Base-by-base conservation (phyloP, 2,329 filamentous ascomycete genomes). In the Ceratocystis diversiconidia region DNA sequence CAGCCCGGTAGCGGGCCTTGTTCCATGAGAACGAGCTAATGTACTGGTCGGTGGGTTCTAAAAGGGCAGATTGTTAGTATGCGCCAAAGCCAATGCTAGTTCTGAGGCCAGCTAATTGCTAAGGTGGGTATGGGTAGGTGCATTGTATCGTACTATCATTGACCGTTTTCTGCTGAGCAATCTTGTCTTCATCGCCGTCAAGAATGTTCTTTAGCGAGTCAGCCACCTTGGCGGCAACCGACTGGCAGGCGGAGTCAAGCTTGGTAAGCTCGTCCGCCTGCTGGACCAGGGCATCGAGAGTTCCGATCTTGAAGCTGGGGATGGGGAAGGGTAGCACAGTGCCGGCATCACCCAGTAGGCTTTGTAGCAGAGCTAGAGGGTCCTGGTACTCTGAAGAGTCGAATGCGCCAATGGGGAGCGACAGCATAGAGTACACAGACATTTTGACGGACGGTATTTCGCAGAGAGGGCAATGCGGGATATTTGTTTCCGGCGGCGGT, bases 241-340 rank as follows among this genome's bases (percentile, higher is more conserved):
- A 83, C 75, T 92, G 85, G 74, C 91, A 96, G 44, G 83, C 82
- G 44, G 81, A 75, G 70, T 95, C 90, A 63, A 97, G 85, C 83
- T 96, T 97, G 67, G 86, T 82, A 65, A 99, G 80, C 73, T 97
- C 94, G 73, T 99, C 94, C 66, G 94, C 94, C 76, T 99, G 92
- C 77, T 96, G 90, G 57, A 99, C 91, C 66, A 99, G 81, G 48
- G 89, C 90, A 77, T 99, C 94, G 46, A 99, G 82, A 0, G 94
- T 96, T 67, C 94, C 94, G 74, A 99, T 95, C 80, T 97, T 99
- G 82, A 99, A 96, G 70, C 91, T 87, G 22, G 94, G 94, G 69
- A 97, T 88, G 66, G 83, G 79, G 73, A 97, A 96, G 1, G 86
- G 85, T 63, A 85, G 79, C 59, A 90, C 87, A 63, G 82, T 84